Conservation (phyloP, 108 stramenopile species). For the Epithemia pelagica region DNA sequence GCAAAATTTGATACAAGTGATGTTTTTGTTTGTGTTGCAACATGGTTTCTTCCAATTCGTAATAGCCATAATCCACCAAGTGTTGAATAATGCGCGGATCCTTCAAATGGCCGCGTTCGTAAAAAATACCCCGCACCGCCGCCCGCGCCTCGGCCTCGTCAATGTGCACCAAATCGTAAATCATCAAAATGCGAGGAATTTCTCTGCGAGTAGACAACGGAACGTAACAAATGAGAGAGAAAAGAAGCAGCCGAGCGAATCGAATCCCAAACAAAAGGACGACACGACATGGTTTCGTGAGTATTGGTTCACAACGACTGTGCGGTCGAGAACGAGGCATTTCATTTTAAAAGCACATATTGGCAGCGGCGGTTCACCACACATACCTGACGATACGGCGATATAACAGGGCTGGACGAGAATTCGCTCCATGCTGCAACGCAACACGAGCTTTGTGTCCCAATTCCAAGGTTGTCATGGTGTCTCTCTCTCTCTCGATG, state of each 20-base stretch:
- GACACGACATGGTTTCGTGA: too few relatives aligned
- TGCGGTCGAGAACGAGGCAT: too few relatives aligned
- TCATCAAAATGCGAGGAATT: slow-evolving; percentile 81
- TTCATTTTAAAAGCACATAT: too few relatives aligned
- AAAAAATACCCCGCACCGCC: slow-evolving; percentile 64
- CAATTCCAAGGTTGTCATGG: too few relatives aligned
- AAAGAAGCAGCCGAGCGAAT: too few relatives aligned
- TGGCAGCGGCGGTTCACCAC: too few relatives aligned
- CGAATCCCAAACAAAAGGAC: too few relatives aligned
- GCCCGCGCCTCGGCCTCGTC: slow-evolving; percentile 53
- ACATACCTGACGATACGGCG: neutral
- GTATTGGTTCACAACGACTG: too few relatives aligned
- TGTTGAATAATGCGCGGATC: slow-evolving; percentile 74
- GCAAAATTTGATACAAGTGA: slow-evolving; percentile 78
- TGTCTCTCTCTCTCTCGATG: too few relatives aligned
- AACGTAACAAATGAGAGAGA: neutral
- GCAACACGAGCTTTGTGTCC: neutral
- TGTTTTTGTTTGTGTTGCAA: slow-evolving; percentile 89
- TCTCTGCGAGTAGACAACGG: slow-evolving; percentile 32
- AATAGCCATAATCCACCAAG: slow-evolving; percentile 87
- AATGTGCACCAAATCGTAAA: slow-evolving; percentile 84
- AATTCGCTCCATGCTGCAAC: neutral
- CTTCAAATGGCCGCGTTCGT: slow-evolving; percentile 57
- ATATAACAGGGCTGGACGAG: neutral
- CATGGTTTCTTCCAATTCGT: slow-evolving; percentile 83